Conservation (phyloP, 257 asterid genomes). For the Solanum corneliomulleri region DNA sequence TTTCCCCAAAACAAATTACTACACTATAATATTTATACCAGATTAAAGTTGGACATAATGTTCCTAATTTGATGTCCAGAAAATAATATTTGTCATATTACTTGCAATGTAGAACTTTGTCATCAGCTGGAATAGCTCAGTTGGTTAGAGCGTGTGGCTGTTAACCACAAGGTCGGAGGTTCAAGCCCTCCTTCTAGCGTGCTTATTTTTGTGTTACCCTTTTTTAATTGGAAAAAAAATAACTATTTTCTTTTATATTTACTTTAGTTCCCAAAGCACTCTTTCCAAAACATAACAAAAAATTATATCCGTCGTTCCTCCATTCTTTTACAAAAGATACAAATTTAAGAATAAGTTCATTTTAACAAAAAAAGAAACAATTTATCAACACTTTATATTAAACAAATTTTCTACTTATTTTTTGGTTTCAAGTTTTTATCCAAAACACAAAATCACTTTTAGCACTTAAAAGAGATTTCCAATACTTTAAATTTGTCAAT, state of each 20-base stretch:
- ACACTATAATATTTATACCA: not conserved
- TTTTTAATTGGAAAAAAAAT: not conserved
- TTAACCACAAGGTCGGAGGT: conserved; percentile 99
- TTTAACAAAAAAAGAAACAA: not conserved
- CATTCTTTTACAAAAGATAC: no score
- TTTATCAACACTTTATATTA: not conserved
- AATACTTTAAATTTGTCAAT: not conserved
- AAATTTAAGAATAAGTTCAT: not conserved
- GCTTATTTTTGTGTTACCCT: not conserved
- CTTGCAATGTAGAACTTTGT: accelerated
- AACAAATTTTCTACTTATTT: not conserved
- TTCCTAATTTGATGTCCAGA: not conserved
- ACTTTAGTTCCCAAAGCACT: no score
- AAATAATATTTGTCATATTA: accelerated
- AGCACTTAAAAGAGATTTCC: not conserved
- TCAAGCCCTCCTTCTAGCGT: conserved; percentile 61
- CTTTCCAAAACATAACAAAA: no score
- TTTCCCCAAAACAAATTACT: not conserved
- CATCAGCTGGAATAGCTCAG: conserved; percentile 96
- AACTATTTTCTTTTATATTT: no score
- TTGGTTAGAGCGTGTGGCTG: conserved; percentile 99
- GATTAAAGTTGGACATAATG: not conserved
- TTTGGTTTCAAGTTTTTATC: not conserved
- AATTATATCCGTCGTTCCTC: not conserved
- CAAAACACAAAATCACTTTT: not conserved